These are phyloP conservation scores for Phytophthora idaei DNA, from an alignment of 352 stramenopile genomes.

Conservation along the genomic window DNA sequence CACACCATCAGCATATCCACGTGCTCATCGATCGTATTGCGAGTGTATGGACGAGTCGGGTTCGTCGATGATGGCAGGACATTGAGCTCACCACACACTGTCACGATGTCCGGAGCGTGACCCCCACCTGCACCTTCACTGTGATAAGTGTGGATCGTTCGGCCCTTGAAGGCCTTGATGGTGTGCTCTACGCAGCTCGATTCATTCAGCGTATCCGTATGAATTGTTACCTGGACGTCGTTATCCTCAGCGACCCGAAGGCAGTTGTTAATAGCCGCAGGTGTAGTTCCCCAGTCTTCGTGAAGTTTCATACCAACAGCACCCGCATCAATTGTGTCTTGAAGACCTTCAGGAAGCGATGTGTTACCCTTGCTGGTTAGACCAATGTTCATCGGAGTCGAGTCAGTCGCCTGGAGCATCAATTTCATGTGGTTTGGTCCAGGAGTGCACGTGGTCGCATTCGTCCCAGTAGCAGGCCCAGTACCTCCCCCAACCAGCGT, in stretches of 20 bases:
- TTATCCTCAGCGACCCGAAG: slow-evolving; percentile 91
- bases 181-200: slow-evolving; percentile 95
- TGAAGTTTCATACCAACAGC: slow-evolving; percentile 97
- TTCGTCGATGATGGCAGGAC: slow-evolving; percentile 97
- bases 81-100: slow-evolving; percentile 92
- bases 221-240: slow-evolving; percentile 96
- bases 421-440: slow-evolving; percentile 94
- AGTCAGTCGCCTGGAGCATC: slow-evolving; percentile 96
- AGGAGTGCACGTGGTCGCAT: slow-evolving; percentile 97
- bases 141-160: slow-evolving; percentile 98
- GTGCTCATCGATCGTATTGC: slow-evolving; percentile 98
- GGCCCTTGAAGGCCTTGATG: slow-evolving; percentile 94
- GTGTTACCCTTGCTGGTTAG: slow-evolving; percentile 98
- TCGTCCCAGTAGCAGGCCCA: slow-evolving; percentile 92
- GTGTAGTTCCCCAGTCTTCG: slow-evolving; percentile 98
- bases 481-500: slow-evolving; percentile 93
- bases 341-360: slow-evolving; percentile 78
- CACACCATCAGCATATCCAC: slow-evolving; percentile 99
- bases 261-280: slow-evolving; percentile 94
- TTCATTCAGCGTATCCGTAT: slow-evolving; percentile 98
- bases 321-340: slow-evolving; percentile 91
- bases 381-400: slow-evolving; percentile 96
- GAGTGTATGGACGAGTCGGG: slow-evolving; percentile 95
- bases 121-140: slow-evolving; percentile 93
- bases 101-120: slow-evolving; percentile 98